These are phyloP conservation scores for Phytopythium vexans DNA, from an alignment of 352 stramenopile species.

Conservation along the genomic window DNA sequence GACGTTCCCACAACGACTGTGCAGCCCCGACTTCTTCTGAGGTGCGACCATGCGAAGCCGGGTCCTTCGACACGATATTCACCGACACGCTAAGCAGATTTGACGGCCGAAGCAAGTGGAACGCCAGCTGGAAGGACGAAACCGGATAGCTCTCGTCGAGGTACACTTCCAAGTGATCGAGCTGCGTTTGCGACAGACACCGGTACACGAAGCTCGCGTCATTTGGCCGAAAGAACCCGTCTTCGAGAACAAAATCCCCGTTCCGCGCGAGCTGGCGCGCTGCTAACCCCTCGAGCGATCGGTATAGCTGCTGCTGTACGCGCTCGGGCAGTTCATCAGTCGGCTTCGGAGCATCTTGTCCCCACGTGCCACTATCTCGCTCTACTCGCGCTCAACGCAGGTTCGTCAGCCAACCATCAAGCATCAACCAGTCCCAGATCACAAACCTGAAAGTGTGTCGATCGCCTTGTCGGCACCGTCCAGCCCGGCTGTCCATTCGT, in stretches of 20 bases:
- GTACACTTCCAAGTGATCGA: conserved; percentile 69
- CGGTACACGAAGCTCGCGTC: conserved; percentile 64
- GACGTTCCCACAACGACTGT: conserved; percentile 46
- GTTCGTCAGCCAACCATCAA: too few species aligned
- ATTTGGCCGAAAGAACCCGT: conserved; percentile 41
- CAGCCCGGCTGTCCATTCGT: neutral
- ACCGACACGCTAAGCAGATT: conserved; percentile 53
- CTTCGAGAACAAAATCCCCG: conserved; percentile 38
- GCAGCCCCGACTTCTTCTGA: neutral
- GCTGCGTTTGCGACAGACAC: conserved; percentile 41
- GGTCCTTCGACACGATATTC: conserved; percentile 33
- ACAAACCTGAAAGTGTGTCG: neutral
- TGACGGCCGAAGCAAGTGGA: conserved; percentile 38
- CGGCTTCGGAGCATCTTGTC: neutral
- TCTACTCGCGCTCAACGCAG: conserved; percentile 10
- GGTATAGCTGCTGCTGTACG: conserved; percentile 40
- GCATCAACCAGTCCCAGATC: too few species aligned
- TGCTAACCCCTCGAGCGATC: conserved; percentile 23
- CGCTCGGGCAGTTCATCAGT: conserved; percentile 7
- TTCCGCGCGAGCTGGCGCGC: conserved; percentile 28
- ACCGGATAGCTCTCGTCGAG: conserved; percentile 46
- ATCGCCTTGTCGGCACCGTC: neutral
- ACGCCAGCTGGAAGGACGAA: conserved; percentile 45
- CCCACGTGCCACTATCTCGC: conserved; percentile 17
- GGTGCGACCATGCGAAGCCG: neutral